Base-by-base conservation (phyloP, 768 basidiomycete genomes). In the Obba rivulosa region DNA sequence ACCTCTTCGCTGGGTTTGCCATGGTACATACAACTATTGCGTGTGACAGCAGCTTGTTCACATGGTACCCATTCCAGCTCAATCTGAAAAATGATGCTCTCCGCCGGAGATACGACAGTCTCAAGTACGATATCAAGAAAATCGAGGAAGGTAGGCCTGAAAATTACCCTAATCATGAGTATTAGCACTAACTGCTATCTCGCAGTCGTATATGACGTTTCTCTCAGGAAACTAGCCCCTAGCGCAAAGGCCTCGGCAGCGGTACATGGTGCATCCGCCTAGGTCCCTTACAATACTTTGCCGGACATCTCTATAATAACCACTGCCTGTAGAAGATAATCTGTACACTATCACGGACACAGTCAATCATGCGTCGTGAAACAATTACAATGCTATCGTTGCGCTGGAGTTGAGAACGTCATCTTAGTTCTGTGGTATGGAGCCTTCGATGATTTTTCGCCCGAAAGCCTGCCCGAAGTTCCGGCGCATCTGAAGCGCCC, bases 111-210 rank as follows among this genome's bases (percentile, higher is more conserved):
- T 92, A 86, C 59, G 88, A 91, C 59, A 80, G 85, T 53, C 69
- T 91, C 28, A 91, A 92, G 59, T 92, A 91, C 53, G 89, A 90
- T 61, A 77, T 92, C 52, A 90, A 90, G 64, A 90, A 89, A 58
- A 85, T 92, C 16, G 88, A 91, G 69, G 89, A 91, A 81, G 88
- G 89, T 79, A 48, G 41, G 71, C 21, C 41, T 38, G 31, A 42
- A 10, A 16, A n/a, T 38, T 20, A 22, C 23, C 8, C 10, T n/a
- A n/a, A n/a, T n/a, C 20, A 14, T 8, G n/a, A 9, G 17, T 4
- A 39, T 40, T 13, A 24, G 34, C 14, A 4, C 20, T 36, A 36
- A 34, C n/a, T 46, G 42, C 23, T 22, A 31, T 28, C 21, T 34
- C 48, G 18, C 53, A 92, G 88, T 92, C 42, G 89, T 91, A 2